Percentiles rank a stretch among this genome's conserved stretches.
phyloP scores from a whole-genome alignment of 164 flowering plant species.

The Platanus orientalis region DNA sequence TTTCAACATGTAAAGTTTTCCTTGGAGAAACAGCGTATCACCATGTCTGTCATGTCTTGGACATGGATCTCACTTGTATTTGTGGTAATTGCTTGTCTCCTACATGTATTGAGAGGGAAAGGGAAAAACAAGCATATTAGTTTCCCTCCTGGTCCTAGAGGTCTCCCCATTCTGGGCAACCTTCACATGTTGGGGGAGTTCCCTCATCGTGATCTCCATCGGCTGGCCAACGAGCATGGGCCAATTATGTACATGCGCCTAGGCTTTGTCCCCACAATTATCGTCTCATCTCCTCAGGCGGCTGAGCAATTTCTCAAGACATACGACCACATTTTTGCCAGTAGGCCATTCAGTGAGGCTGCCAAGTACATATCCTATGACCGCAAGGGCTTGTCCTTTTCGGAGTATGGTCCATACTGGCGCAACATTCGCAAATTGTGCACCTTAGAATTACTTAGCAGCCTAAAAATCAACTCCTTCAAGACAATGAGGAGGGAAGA shows the following conservation, averaged over 20 bases:
- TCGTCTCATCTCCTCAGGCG: conserved; percentile 13
- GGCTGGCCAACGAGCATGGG: conserved; percentile 19
- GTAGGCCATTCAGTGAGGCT: conserved; percentile 10
- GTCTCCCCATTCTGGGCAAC: conserved; percentile 39
- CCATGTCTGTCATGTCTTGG: too few relatives aligned
- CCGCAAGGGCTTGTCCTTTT: conserved; percentile 11
- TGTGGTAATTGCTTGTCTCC: too few relatives aligned
- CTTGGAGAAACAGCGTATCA: too few relatives aligned
- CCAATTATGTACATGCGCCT: conserved; percentile 11
- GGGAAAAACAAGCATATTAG: conserved; percentile 1
- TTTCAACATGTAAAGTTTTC: too few relatives aligned
- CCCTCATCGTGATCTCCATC: conserved; percentile 25
- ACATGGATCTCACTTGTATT: too few relatives aligned
- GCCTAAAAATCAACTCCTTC: conserved; percentile 18
- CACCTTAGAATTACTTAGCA: conserved; percentile 21
- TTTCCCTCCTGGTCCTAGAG: conserved; percentile 47
- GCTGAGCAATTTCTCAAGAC: too few relatives aligned
- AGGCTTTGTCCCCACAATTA: conserved; percentile 6
- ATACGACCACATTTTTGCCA: conserved; percentile 6
- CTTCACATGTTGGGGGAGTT: conserved; percentile 31
- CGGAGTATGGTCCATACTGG: conserved; percentile 24
- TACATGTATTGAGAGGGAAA: background rate
- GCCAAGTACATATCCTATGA: conserved; percentile 15
- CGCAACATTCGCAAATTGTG: conserved; percentile 23
- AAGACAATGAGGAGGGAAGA: conserved; percentile 18